Evolutionary conservation across 2,329 filamentous ascomycete genomes (phyloP), one percentile per base, ranked within the genome.

Genomic region (Alternaria alternata): DNA sequence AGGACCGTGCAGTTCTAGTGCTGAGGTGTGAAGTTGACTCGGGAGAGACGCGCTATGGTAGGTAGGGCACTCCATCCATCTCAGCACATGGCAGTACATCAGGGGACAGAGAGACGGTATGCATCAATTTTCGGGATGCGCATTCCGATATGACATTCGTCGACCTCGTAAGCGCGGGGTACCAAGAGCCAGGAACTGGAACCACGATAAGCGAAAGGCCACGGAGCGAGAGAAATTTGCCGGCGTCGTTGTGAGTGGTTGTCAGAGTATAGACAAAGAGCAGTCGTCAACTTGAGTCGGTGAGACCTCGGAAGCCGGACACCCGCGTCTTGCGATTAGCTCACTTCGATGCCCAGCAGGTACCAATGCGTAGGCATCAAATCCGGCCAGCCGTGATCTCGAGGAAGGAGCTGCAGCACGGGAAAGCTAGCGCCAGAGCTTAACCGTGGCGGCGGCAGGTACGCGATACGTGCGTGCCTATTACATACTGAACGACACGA

Each of bases 151-250:
- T 42, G 18, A 51, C 44, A 24, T n/a, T 28, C 12, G 43, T 42
- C 28, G 57, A 34, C 47, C 44, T 26, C 34, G 34, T 28, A 32
- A 51, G 41, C 47, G 57, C 42, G 57, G 47, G 57, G 53, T 32
- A 51, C 53, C 43, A 36, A 46, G 24, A 57, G 18, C 24, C 44
- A 24, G 24, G 39, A 42, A 46, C 26, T 43, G 39, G 22, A 46
- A 26, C 51, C 28, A 28, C 47, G 47, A 46, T 57, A 57, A 60
- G 57, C 57, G 53, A 60, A 48, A 41, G 51, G 42, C 47, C 46
- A 41, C 34, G 39, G 24, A 46, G 44, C 46, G 22, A 32, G 16
- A 20, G 28, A 47, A 53, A 43, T 32, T 26, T 22, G 16, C 38
- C 28, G 55, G 30, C 14, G 46, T 49, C 30, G 46, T 49, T 18